Conservation (phyloP, 495 filamentous ascomycete species). For the Talaromyces stipitatus region DNA sequence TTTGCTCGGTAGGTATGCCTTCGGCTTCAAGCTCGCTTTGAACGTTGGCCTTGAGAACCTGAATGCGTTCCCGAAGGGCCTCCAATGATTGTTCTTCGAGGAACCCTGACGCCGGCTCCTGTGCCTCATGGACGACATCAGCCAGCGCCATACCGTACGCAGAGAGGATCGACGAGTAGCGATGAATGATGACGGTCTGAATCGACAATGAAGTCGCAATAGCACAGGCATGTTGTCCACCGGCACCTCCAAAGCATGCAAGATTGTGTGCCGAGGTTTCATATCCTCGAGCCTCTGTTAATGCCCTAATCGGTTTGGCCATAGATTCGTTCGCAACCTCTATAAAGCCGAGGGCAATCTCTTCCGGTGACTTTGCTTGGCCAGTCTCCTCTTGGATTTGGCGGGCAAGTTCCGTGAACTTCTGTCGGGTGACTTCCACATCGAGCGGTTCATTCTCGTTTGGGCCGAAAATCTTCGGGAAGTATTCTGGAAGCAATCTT, state of each 20-base stretch:
- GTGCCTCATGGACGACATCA: conserved; percentile 44
- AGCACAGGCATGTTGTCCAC: conserved; percentile 47
- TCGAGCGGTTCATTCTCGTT: conserved; percentile 86
- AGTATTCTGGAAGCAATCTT: conserved; percentile 87
- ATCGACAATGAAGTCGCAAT: conserved; percentile 41
- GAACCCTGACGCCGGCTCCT: conserved; percentile 37
- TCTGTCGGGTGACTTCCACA: conserved; percentile 61
- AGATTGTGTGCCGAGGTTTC: conserved; percentile 43
- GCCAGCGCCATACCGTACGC: conserved; percentile 48
- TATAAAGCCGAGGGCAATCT: conserved; percentile 65
- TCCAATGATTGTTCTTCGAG: conserved; percentile 25
- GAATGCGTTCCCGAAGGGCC: conserved; percentile 26
- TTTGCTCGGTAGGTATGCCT: conserved; percentile 32
- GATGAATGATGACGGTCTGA: conserved; percentile 43
- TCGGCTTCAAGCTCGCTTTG: conserved; percentile 30
- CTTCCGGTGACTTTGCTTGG: conserved; percentile 68
- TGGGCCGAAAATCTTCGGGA: conserved; percentile 93
- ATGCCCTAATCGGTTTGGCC: conserved; percentile 45
- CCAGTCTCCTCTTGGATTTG: conserved; percentile 59
- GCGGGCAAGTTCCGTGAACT: conserved; percentile 67
- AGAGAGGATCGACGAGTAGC: conserved; percentile 44
- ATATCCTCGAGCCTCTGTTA: conserved; percentile 45
- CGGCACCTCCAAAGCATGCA: conserved; percentile 47
- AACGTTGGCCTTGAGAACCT: conserved; percentile 20
- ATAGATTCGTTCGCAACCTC: conserved; percentile 49